Evolutionary conservation across 306 rosid species (phyloP).

Genomic region (Purshia tridentata): DNA sequence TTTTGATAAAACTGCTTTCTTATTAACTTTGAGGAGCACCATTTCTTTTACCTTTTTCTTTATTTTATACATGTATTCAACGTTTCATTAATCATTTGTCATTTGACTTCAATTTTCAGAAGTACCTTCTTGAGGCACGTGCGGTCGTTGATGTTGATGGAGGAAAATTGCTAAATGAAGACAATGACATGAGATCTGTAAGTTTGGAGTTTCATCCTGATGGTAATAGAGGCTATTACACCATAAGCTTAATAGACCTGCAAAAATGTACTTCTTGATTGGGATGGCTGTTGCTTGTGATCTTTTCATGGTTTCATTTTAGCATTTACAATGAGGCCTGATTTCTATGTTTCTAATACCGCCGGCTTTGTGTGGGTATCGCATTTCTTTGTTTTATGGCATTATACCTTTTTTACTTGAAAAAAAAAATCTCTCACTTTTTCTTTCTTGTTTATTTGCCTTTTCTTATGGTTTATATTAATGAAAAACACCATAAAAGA

Average conservation of each 20-base stretch:
- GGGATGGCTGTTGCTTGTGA: background rate
- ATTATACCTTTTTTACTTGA: too few relatives aligned
- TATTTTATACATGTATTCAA: background rate
- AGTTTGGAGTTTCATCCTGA: constrained; percentile 36
- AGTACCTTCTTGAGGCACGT: constrained; percentile 83
- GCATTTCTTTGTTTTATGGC: too few relatives aligned
- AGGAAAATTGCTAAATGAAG: constrained; percentile 84
- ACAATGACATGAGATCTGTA: constrained; percentile 87
- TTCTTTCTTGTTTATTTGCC: background rate
- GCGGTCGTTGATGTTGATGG: constrained; percentile 80
- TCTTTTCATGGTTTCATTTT: background rate
- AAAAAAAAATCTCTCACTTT: background rate
- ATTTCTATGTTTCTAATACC: too few relatives aligned
- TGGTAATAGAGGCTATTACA: background rate
- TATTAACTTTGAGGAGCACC: background rate
- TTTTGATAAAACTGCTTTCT: background rate
- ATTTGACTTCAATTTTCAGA: constrained; percentile 39
- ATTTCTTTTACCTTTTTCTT: background rate
- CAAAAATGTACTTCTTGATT: background rate
- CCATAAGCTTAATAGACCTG: background rate
- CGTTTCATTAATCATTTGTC: background rate
- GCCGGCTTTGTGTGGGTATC: too few relatives aligned
- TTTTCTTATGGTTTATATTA: too few relatives aligned
- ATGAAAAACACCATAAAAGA: too few relatives aligned
- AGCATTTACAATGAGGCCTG: background rate